phyloP scores from a whole-genome alignment of 805 yeast species.

The Pichia scutulata region DNA sequence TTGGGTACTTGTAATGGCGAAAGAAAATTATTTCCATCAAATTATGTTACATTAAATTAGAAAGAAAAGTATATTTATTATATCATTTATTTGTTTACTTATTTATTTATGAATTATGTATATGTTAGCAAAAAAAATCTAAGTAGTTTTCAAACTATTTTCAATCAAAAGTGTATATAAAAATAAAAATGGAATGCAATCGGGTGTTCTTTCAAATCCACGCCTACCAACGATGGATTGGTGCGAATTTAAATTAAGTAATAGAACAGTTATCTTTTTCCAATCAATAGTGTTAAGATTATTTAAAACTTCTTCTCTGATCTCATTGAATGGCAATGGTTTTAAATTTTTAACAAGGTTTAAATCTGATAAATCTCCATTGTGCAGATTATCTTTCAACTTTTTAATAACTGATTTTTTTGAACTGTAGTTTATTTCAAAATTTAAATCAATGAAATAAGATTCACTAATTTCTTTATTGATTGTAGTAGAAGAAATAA shows the following conservation, averaged over 20 bases:
- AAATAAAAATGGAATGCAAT: conserved; percentile 44
- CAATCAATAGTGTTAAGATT: conserved; percentile 61
- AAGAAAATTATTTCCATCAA: conserved; percentile 84
- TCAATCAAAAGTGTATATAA: conserved; percentile 31
- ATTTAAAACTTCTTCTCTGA: conserved; percentile 32
- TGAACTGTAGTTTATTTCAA: conserved; percentile 9
- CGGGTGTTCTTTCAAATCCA: conserved; percentile 45
- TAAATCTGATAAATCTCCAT: conserved; percentile 3
- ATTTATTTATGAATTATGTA: neutral
- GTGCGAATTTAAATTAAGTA: conserved; percentile 74
- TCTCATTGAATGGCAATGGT: conserved; percentile 20
- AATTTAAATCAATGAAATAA: conserved; percentile 10
- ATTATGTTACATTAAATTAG: conserved; percentile 49
- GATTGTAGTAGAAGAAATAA: neutral
- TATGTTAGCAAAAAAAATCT: neutral
- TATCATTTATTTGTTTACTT: neutral
- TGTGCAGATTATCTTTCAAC: neutral
- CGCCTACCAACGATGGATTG: conserved; percentile 79
- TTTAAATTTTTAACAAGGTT: conserved; percentile 13
- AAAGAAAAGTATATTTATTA: neutral
- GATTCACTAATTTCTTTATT: neutral
- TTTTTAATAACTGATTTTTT: conserved; percentile 1
- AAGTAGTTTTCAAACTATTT: neutral
- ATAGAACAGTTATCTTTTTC: conserved; percentile 68
- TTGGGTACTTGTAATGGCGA: conserved; percentile 75